Conservation (phyloP, 202 grass and related monocot species). For the Tripidium arundinaceum region DNA sequence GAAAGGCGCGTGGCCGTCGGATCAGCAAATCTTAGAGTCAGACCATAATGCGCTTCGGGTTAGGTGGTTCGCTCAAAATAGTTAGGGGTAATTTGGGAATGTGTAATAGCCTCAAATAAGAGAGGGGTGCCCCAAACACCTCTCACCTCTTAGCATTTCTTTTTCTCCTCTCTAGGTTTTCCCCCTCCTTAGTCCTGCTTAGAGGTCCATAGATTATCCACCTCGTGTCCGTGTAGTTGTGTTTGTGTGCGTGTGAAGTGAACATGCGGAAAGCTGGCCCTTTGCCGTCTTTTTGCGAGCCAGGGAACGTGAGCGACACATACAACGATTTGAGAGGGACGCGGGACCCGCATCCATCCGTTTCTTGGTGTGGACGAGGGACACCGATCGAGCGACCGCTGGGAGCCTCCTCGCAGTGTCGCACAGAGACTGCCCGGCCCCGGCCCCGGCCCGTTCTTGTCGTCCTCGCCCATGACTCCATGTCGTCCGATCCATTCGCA, state of each 20-base stretch:
- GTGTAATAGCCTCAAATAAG: no score
- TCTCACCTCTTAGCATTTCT: no score
- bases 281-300: background rate
- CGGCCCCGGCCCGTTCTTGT: background rate
- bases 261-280: background rate
- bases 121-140: no score
- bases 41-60: no score
- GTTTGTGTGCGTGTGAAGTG: background rate
- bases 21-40: no score
- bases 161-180: no score
- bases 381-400: background rate
- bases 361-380: background rate
- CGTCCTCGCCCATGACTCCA: background rate
- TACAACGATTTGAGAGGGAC: background rate
- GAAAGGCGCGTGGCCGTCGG: no score
- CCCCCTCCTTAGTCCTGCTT: no score
- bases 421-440: background rate
- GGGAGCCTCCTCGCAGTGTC: background rate
- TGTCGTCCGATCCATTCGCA: background rate
- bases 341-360: background rate
- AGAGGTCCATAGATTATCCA: no score
- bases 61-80: no score
- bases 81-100: no score
- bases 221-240: background rate
- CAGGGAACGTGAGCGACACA: conserved; percentile 10